A percentile compares a stretch with the other conserved stretches of the same genome.
Evolutionary conservation across 2,329 filamentous ascomycete species (phyloP).

Genomic region (Rutstroemia sydowiana): DNA sequence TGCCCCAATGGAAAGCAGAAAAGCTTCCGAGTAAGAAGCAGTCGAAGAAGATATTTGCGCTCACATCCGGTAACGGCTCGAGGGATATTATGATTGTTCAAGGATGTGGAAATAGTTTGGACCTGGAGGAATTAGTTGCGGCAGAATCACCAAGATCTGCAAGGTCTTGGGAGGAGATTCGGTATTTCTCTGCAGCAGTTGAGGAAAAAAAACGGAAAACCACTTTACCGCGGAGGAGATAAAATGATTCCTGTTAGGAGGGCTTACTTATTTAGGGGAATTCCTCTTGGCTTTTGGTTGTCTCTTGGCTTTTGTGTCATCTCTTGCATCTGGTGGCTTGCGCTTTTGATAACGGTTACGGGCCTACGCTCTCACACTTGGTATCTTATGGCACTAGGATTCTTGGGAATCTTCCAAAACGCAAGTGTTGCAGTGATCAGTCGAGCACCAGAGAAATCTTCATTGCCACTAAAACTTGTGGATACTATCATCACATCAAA

Average conservation of each 20-base stretch:
- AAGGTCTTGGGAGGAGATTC: too few relatives aligned
- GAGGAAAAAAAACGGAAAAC: too few relatives aligned
- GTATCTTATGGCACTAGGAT: conserved; percentile 36
- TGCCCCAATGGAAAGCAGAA: conserved; percentile 38
- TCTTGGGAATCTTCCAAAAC: conserved; percentile 36
- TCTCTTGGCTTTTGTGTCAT: too few relatives aligned
- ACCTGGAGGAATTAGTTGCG: conserved; percentile 37
- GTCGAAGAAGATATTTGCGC: neutral
- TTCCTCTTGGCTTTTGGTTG: conserved; percentile 23
- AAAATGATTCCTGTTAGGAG: too few relatives aligned
- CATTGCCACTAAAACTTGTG: conserved; percentile 6
- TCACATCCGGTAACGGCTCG: neutral
- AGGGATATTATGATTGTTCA: conserved; percentile 35
- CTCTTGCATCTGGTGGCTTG: too few relatives aligned
- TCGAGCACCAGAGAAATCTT: conserved; percentile 26
- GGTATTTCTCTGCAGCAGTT: too few relatives aligned
- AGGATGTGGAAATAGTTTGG: conserved; percentile 29
- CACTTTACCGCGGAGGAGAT: too few relatives aligned
- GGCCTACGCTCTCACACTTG: conserved; percentile 34
- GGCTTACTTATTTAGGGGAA: neutral
- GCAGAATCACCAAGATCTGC: too few relatives aligned
- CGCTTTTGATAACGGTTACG: conserved; percentile 34
- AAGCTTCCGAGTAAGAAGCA: conserved; percentile 25
- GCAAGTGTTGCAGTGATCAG: conserved; percentile 30
- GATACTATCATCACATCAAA: conserved; percentile 1